phyloP scores from a whole-genome alignment of 2,329 filamentous ascomycete species.

The Colletotrichum incanum region DNA sequence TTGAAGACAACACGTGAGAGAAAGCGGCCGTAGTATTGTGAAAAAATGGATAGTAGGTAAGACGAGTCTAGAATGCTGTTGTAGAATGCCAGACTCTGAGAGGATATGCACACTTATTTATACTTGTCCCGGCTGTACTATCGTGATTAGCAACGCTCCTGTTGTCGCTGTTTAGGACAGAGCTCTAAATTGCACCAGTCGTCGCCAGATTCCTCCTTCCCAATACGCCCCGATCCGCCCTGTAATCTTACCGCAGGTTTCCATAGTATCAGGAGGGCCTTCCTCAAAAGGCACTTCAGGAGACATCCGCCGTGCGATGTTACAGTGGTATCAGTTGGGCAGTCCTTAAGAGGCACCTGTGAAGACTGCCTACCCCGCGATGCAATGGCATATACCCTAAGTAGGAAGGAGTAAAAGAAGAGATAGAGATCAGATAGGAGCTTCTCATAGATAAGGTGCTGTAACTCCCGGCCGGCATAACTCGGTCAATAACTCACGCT shows the following conservation, averaged over 20 bases:
- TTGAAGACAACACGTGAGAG: conserved; percentile 43
- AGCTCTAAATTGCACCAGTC: conserved; percentile 1
- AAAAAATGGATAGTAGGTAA: conserved; percentile 8
- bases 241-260: conserved; percentile 25
- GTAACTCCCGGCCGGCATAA: conserved; percentile 6
- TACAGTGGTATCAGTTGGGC: conserved; percentile 11
- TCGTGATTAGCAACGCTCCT: conserved; percentile 4
- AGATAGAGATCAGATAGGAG: neutral
- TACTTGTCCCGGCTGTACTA: conserved; percentile 12
- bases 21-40: neutral
- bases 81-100: neutral
- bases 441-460: conserved; percentile 6
- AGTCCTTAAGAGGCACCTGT: neutral
- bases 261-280: conserved; percentile 9
- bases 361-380: conserved; percentile 1
- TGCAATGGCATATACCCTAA: conserved; percentile 7
- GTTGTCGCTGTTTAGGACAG: neutral
- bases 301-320: conserved; percentile 11
- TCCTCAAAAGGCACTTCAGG: conserved; percentile 33
- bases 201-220: conserved; percentile 32
- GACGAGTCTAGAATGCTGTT: conserved; percentile 23
- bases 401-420: conserved; percentile 35
- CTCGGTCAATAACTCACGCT: neutral
- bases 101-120: conserved; percentile 23
- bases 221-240: conserved; percentile 19